Conservation (phyloP, 176 grass and related monocot genomes). For the Metroxylon sagu region DNA sequence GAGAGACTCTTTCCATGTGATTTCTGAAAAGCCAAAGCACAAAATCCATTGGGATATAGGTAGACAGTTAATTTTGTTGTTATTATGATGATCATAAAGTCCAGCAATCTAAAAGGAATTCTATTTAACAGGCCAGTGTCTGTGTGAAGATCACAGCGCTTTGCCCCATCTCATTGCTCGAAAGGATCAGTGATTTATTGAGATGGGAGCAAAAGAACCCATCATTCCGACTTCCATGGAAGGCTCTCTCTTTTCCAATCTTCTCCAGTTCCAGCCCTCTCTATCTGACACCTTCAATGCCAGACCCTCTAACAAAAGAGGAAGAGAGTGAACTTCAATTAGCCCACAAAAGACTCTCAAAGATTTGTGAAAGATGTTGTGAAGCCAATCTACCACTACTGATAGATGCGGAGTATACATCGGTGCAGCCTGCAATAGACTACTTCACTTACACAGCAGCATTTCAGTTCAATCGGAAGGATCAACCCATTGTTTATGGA, state of each 20-base stretch:
- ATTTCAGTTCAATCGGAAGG: conserved; percentile 36
- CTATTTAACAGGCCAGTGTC: conserved; percentile 56
- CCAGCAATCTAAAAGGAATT: neutral
- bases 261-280: conserved; percentile 63
- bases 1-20: no score
- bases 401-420: conserved; percentile 81
- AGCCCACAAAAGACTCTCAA: conserved; percentile 47
- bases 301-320: conserved; percentile 36
- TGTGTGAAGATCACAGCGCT: conserved; percentile 93
- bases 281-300: conserved; percentile 49
- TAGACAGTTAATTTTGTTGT: neutral
- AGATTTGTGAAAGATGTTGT: conserved; percentile 43
- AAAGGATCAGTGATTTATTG: conserved; percentile 69
- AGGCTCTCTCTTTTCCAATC: conserved; percentile 41
- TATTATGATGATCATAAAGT: neutral
- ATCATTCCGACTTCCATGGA: conserved; percentile 63
- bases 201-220: conserved; percentile 77
- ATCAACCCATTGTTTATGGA: conserved; percentile 45
- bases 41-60: neutral
- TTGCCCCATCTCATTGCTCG: conserved; percentile 68
- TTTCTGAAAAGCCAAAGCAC: no score
- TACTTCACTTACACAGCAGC: conserved; percentile 75
- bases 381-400: conserved; percentile 55
- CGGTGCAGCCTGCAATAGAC: conserved; percentile 82
- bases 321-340: conserved; percentile 53